These are phyloP conservation scores for Babesia bovis DNA, from an alignment of 169 alveolate species.

Conservation along the genomic window DNA sequence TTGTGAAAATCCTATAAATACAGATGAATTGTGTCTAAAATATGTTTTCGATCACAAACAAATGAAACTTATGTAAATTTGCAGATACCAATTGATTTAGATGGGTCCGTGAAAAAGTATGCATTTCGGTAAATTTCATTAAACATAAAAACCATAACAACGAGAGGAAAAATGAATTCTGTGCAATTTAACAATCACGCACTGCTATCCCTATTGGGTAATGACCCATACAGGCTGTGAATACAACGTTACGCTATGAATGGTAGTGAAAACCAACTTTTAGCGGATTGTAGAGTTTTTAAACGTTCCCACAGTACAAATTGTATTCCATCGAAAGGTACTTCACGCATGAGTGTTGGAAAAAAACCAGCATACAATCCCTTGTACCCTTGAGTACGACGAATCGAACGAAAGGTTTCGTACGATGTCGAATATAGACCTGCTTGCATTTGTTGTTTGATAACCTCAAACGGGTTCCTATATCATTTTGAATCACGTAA, in stretches of 20 bases:
- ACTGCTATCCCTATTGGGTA: too few relatives aligned
- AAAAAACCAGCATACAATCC: slow-evolving; percentile 85
- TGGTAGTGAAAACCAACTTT: slow-evolving; percentile 19
- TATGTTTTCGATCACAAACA: not conserved
- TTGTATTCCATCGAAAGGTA: slow-evolving; percentile 90
- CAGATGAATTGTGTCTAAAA: too few relatives aligned
- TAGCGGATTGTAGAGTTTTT: slow-evolving; percentile 63
- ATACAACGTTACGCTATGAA: too few relatives aligned
- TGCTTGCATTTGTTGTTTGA: slow-evolving; percentile 87
- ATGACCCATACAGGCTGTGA: too few relatives aligned
- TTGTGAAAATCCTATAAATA: slow-evolving; percentile 25
- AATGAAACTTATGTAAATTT: not conserved
- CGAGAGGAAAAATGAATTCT: too few relatives aligned
- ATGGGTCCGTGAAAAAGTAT: not conserved
- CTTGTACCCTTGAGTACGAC: slow-evolving; percentile 73
- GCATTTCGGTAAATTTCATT: too few relatives aligned
- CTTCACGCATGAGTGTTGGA: slow-evolving; percentile 84
- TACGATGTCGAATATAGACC: slow-evolving; percentile 75
- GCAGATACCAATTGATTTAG: not conserved
- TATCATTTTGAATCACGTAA: slow-evolving; percentile 1
- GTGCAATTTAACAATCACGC: too few relatives aligned
- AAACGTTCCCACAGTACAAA: slow-evolving; percentile 85
- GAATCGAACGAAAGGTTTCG: slow-evolving; percentile 73
- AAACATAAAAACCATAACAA: too few relatives aligned
- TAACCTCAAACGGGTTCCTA: slow-evolving; percentile 90